Conservation (phyloP, 305 asterid species). For the Rubia tinctorum region DNA sequence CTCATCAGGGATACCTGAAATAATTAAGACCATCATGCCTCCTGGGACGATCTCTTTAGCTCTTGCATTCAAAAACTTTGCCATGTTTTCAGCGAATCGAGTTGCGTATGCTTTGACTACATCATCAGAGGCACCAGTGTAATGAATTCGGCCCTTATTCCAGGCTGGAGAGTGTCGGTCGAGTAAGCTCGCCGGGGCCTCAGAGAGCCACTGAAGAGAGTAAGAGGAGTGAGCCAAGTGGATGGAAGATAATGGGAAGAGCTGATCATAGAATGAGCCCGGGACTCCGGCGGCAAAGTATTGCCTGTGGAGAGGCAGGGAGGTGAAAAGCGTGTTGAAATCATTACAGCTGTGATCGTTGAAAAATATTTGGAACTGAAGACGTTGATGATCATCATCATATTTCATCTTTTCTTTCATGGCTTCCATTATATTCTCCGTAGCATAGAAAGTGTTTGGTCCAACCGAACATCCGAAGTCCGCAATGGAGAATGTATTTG, state of each 20-base stretch:
- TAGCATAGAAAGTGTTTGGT: slow-evolving; percentile 19
- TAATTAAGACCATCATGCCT: slow-evolving; percentile 5
- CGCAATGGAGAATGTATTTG: background rate
- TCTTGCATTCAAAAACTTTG: slow-evolving; percentile 16
- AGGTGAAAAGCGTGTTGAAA: slow-evolving; percentile 24
- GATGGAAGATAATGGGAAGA: slow-evolving; percentile 17
- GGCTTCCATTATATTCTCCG: slow-evolving; percentile 15
- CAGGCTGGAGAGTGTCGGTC: no score
- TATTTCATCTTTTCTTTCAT: slow-evolving; percentile 1
- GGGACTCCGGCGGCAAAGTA: slow-evolving; percentile 20
- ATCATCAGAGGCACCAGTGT: slow-evolving; percentile 8
- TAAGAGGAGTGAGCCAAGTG: slow-evolving; percentile 22
- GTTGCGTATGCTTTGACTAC: slow-evolving; percentile 13
- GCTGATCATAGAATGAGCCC: slow-evolving; percentile 17
- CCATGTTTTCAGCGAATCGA: slow-evolving; percentile 14
- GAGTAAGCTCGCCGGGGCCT: slow-evolving; percentile 12
- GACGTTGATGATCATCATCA: background rate
- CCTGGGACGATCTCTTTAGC: slow-evolving; percentile 16
- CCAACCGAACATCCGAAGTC: slow-evolving; percentile 31
- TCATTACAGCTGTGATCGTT: slow-evolving; percentile 24
- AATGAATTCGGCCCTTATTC: slow-evolving; percentile 24
- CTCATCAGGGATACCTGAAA: background rate
- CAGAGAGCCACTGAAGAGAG: slow-evolving; percentile 23
- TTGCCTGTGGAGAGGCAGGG: slow-evolving; percentile 6
- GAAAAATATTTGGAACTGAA: slow-evolving; percentile 21